Conservation (phyloP, 2,329 filamentous ascomycete species). For the Aspergillus fumigatiaffinis region DNA sequence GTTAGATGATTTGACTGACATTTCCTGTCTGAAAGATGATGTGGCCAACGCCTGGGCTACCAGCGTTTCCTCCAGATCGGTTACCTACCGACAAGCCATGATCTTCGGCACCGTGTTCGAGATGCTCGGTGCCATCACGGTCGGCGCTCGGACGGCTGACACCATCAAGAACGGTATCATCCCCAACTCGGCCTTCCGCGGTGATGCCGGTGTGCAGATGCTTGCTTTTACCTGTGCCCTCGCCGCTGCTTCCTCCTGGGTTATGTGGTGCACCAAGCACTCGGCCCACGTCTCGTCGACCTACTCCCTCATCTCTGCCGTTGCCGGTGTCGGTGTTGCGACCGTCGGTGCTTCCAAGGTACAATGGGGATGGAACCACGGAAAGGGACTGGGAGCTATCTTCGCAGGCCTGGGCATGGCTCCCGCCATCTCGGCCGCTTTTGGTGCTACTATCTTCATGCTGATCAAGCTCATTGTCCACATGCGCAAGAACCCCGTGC, state of each 20-base stretch:
- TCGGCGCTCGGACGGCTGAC: constrained; percentile 66
- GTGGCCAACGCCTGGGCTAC: constrained; percentile 82
- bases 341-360: constrained; percentile 59
- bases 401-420: constrained; percentile 64
- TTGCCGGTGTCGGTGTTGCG: constrained; percentile 67
- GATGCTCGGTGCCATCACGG: constrained; percentile 62
- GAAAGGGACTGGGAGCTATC: constrained; percentile 66
- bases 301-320: constrained; percentile 66
- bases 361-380: constrained; percentile 66
- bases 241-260: constrained; percentile 53
- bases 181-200: constrained; percentile 54
- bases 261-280: constrained; percentile 75
- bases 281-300: constrained; percentile 70
- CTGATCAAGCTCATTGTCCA: constrained; percentile 70
- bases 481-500: constrained; percentile 65
- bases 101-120: constrained; percentile 62
- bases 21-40: constrained; percentile 51
- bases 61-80: constrained; percentile 72
- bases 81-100: constrained; percentile 33
- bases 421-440: constrained; percentile 61
- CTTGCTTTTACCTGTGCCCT: constrained; percentile 47
- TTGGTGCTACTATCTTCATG: constrained; percentile 66
- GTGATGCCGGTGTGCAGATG: constrained; percentile 63
- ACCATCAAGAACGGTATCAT: constrained; percentile 80
- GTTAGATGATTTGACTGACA: not conserved